Evolutionary conservation across 2,329 filamentous ascomycete genomes (phyloP).

Genomic region (Xylariaceae sp.): DNA sequence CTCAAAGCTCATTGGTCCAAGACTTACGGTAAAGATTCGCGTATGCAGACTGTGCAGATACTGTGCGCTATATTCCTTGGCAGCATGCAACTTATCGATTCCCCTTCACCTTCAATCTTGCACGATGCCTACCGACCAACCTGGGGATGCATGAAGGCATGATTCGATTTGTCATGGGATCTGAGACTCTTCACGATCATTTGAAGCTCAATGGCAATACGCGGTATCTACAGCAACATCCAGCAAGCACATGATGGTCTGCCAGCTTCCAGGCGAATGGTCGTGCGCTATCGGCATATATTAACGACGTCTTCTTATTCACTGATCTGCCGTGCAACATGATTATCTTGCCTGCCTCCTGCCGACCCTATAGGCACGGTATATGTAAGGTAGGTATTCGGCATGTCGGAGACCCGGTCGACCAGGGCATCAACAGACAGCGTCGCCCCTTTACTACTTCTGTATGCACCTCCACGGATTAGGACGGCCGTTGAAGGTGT

Average conservation of each 20-base stretch:
- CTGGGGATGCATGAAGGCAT: neutral
- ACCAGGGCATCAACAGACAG: neutral
- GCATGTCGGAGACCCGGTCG: neutral
- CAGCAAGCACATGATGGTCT: neutral
- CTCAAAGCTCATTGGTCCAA: neutral
- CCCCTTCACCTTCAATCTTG: too few relatives aligned
- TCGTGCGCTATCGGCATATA: neutral
- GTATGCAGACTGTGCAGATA: neutral
- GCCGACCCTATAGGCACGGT: neutral
- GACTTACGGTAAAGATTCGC: neutral
- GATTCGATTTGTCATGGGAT: neutral
- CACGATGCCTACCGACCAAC: neutral
- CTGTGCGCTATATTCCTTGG: too few relatives aligned
- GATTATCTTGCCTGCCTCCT: neutral
- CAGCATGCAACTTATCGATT: neutral
- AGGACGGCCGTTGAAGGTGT: neutral
- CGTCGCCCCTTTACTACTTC: neutral
- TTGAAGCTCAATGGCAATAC: neutral
- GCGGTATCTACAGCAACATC: neutral
- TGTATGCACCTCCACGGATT: neutral
- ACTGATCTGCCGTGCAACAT: neutral
- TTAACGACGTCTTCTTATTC: neutral
- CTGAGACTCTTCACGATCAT: neutral
- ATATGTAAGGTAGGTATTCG: neutral
- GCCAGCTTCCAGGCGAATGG: neutral